phyloP scores from a whole-genome alignment of 2,329 filamentous ascomycete species.

The Arthrobotrys megalospora region DNA sequence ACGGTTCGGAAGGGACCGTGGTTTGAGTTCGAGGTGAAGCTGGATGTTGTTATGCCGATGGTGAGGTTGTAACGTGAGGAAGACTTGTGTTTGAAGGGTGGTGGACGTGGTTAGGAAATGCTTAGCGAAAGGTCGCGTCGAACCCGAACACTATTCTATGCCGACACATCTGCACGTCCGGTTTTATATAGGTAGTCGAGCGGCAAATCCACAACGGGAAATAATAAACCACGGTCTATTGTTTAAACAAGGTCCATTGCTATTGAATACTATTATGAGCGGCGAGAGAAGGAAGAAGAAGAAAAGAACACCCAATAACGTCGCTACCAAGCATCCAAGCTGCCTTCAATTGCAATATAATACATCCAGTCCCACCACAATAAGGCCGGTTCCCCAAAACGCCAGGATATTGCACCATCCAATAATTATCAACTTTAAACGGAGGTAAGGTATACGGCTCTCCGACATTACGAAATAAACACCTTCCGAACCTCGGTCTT shows the following conservation, averaged over 20 bases:
- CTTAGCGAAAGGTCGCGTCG: conserved; percentile 30
- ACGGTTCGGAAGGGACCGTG: not conserved
- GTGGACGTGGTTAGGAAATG: conserved; percentile 24
- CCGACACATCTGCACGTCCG: not conserved
- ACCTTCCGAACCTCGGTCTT: conserved; percentile 82
- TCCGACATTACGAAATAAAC: conserved; percentile 75
- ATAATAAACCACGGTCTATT: not conserved
- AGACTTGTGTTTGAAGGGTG: conserved; percentile 15
- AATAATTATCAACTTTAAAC: not conserved
- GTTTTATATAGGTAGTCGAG: not conserved
- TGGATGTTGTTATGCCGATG: not conserved
- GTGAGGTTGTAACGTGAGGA: conserved; percentile 18
- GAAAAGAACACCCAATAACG: conserved; percentile 11
- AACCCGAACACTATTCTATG: not conserved
- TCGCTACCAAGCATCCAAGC: conserved; percentile 42
- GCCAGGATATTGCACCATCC: conserved; percentile 27
- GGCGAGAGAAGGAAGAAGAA: conserved; percentile 28
- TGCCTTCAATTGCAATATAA: conserved; percentile 38
- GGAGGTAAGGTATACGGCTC: conserved; percentile 7
- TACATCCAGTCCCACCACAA: conserved; percentile 42
- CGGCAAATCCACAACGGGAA: not conserved
- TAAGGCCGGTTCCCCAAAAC: conserved; percentile 44
- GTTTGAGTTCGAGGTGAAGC: not conserved
- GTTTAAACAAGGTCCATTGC: conserved; percentile 3
- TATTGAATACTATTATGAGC: conserved; percentile 41